These are phyloP conservation scores for Neurospora hispaniola DNA, from an alignment of 495 filamentous ascomycete species.

Conservation along the genomic window DNA sequence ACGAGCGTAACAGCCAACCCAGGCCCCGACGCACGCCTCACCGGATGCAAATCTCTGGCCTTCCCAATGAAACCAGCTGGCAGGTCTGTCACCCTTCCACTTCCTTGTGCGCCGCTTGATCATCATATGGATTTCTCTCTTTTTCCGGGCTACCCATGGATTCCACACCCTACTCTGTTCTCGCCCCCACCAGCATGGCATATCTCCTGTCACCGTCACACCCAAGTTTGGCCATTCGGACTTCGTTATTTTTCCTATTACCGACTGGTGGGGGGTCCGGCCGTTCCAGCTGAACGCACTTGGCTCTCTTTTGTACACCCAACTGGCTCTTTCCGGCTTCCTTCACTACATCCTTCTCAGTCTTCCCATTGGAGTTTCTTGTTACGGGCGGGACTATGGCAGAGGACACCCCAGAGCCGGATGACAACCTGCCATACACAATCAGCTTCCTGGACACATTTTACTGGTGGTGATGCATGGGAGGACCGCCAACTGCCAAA, in stretches of 20 bases:
- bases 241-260: neutral
- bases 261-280: neutral
- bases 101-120: conserved; percentile 40
- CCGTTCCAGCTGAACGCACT: neutral
- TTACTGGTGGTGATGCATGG: conserved; percentile 34
- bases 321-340: neutral
- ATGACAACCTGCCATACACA: conserved; percentile 12
- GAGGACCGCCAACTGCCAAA: conserved; percentile 13
- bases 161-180: neutral
- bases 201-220: neutral
- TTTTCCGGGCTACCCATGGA: neutral
- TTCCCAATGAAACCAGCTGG: conserved; percentile 98
- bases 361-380: conserved; percentile 19
- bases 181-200: neutral
- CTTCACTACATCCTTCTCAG: neutral
- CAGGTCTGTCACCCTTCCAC: conserved; percentile 82
- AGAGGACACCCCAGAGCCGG: conserved; percentile 2
- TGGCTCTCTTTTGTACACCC: neutral
- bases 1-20: conserved; percentile 66
- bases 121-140: conserved; percentile 18
- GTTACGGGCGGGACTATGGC: conserved; percentile 3
- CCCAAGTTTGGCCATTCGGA: neutral
- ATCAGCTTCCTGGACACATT: conserved; percentile 31
- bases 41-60: conserved; percentile 94
- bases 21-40: conserved; percentile 89